Percentiles rank a stretch among this genome's conserved stretches.
Evolutionary conservation across 257 asterid species (phyloP).

Genomic region (Nicotiana tabacum): DNA sequence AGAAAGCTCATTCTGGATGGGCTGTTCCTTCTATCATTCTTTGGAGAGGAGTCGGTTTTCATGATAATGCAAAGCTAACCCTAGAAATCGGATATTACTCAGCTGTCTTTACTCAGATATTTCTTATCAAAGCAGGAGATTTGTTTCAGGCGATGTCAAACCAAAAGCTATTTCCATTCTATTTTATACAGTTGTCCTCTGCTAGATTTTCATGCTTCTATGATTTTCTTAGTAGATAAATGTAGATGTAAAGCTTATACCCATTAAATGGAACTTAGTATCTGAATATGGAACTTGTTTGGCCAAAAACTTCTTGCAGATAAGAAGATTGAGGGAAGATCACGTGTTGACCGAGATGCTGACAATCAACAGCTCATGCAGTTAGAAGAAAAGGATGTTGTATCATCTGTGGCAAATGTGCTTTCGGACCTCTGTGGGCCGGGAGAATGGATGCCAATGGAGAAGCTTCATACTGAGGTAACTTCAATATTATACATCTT

Average conservation of each 20-base stretch:
- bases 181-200: background rate
- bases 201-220: background rate
- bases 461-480: constrained; percentile 87
- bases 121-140: too few relatives aligned
- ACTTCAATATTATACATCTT: background rate
- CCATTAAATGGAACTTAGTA: background rate
- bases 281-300: constrained; percentile 4
- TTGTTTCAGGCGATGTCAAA: too few relatives aligned
- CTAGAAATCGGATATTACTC: too few relatives aligned
- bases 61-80: too few relatives aligned
- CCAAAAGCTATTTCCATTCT: too few relatives aligned
- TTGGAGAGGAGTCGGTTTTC: too few relatives aligned
- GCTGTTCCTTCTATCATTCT: too few relatives aligned
- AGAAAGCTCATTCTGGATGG: too few relatives aligned
- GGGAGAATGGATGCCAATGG: constrained; percentile 98
- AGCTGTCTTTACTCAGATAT: too few relatives aligned
- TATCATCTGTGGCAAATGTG: constrained; percentile 84
- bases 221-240: background rate
- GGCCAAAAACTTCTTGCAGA: constrained; percentile 41
- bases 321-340: constrained; percentile 69
- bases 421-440: constrained; percentile 93
- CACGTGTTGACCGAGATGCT: constrained; percentile 67
- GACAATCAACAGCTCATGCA: constrained; percentile 81
- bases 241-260: background rate
- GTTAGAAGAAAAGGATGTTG: constrained; percentile 87